These are phyloP conservation scores for Scorias spongiosa DNA, from an alignment of 2,329 filamentous ascomycete species.

Conservation along the genomic window DNA sequence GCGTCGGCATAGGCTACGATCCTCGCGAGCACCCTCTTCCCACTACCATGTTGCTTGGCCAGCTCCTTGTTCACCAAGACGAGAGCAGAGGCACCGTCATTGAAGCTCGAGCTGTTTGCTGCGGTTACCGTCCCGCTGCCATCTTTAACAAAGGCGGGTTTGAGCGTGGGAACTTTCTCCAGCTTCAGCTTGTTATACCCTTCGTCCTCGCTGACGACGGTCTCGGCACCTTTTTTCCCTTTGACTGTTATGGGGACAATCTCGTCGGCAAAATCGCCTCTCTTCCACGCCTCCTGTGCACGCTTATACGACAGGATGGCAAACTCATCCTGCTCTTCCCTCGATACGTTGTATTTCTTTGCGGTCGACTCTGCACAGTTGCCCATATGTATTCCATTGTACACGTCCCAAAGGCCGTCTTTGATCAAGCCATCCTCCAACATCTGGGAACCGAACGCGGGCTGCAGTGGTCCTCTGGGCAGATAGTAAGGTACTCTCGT, in stretches of 20 bases:
- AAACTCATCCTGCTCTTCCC: slow-evolving; percentile 82
- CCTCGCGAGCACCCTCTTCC: slow-evolving; percentile 70
- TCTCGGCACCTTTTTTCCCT: slow-evolving; percentile 61
- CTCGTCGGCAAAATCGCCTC: slow-evolving; percentile 72
- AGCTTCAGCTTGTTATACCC: slow-evolving; percentile 75
- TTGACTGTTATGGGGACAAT: slow-evolving; percentile 78
- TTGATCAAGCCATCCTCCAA: slow-evolving; percentile 87
- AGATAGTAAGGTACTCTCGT: slow-evolving; percentile 83
- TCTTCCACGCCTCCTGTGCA: slow-evolving; percentile 78
- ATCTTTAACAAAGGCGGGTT: slow-evolving; percentile 78
- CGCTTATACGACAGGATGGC: slow-evolving; percentile 80
- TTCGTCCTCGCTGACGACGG: slow-evolving; percentile 67
- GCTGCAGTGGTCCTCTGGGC: slow-evolving; percentile 63
- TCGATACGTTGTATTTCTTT: slow-evolving; percentile 66
- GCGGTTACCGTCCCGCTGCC: slow-evolving; percentile 85
- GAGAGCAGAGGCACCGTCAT: slow-evolving; percentile 83
- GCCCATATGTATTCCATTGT: slow-evolving; percentile 95
- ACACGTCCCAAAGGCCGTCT: slow-evolving; percentile 91
- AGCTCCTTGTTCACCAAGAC: slow-evolving; percentile 70
- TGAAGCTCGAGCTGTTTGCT: slow-evolving; percentile 85
- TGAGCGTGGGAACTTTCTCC: slow-evolving; percentile 72
- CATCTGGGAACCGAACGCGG: slow-evolving; percentile 73
- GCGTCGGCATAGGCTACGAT: slow-evolving; percentile 81
- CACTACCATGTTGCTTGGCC: slow-evolving; percentile 62
- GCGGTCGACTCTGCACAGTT: slow-evolving; percentile 91